Evolutionary conservation across 1,139 yeast species (phyloP).

Genomic region (Pichia sp.): DNA sequence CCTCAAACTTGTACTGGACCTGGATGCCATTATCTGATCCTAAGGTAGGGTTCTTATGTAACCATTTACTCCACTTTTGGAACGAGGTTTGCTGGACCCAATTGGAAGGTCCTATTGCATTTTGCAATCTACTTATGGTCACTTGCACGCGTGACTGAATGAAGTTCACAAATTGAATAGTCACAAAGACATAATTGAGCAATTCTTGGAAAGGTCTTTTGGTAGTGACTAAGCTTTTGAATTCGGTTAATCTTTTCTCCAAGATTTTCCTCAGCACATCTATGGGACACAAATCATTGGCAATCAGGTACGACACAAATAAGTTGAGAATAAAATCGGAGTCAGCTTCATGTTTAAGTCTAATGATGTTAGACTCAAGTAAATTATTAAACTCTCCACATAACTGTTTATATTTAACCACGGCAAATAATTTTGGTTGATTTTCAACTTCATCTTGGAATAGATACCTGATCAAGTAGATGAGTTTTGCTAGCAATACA

Average conservation of each 20-base stretch:
- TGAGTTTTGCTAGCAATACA: slow-evolving; percentile 21
- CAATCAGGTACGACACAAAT: slow-evolving; percentile 23
- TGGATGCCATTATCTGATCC: slow-evolving; percentile 15
- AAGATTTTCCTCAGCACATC: slow-evolving; percentile 25
- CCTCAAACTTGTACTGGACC: slow-evolving; percentile 17
- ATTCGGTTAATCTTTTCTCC: slow-evolving; percentile 17
- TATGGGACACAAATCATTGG: slow-evolving; percentile 16
- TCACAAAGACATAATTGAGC: slow-evolving; percentile 28
- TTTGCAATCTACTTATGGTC: slow-evolving; percentile 20
- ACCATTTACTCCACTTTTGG: slow-evolving; percentile 28
- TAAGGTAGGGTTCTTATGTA: slow-evolving; percentile 9
- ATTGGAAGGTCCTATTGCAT: slow-evolving; percentile 19
- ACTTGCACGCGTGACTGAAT: slow-evolving; percentile 24
- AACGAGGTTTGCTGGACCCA: slow-evolving; percentile 25
- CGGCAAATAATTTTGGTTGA: slow-evolving; percentile 12
- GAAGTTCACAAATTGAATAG: slow-evolving; percentile 23
- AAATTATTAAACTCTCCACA: slow-evolving; percentile 19
- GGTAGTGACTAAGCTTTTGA: slow-evolving; percentile 6
- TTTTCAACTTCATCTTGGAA: slow-evolving; percentile 19
- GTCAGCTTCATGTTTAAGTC: slow-evolving; percentile 26
- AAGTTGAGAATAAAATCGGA: slow-evolving; percentile 27
- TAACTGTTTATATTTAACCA: slow-evolving; percentile 20
- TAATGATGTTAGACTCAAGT: slow-evolving; percentile 19
- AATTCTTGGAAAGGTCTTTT: slow-evolving; percentile 18
- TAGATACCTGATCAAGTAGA: slow-evolving; percentile 23